Evolutionary conservation across 2,329 filamentous ascomycete genomes (phyloP), one percentile per base, ranked within the genome.

Genomic region (Akanthomyces lecanii): DNA sequence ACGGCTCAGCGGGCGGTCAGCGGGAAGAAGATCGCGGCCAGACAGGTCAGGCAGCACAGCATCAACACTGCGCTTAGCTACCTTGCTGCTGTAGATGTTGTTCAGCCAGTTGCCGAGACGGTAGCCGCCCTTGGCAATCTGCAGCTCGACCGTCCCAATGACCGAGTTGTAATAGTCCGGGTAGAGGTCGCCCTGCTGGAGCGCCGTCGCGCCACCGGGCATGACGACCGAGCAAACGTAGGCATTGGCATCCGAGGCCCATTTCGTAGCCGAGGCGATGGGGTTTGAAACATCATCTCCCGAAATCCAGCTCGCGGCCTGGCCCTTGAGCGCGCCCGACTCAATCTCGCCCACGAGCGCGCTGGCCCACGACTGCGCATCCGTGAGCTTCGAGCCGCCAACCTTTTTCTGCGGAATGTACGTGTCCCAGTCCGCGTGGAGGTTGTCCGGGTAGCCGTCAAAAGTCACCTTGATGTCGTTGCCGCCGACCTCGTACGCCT

Each of bases 351-450:
- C 51, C 25, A 65, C 62, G 38, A 80, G 69, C 0, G 67, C 69
- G 25, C 68, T 66, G 11, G 78, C 75, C 77, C 78, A 80, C 4
- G 70, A 65, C 69, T 73, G 72, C 2, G 77, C 78, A 3, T 74
- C 69, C 25, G 72, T 52, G 48, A 75, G 68, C 4, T 68, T 70
- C 33, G 69, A 69, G 64, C 76, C 76, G 61, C 77, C 77, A 1
- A 74, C 70, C 40, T 76, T 71, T 58, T 73, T 73, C 68, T 85
- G 78, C 12, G 83, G 81, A 65, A 87, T 86, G 56, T 79, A 74
- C 6, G 80, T 84, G 69, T 88, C 86, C 86, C 85, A 88, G 57
- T 83, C 77, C 5, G 81, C 71, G 71, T 88, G 86, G 6, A 89
- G 77, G 70, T 89, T 88, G 33, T 82, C 82, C 44, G 69, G 68